A percentile compares a stretch with the other conserved stretches of the same genome.
These are phyloP conservation scores for Liquidambar formosana DNA, from an alignment of 164 flowering plant species.

Conservation along the genomic window DNA sequence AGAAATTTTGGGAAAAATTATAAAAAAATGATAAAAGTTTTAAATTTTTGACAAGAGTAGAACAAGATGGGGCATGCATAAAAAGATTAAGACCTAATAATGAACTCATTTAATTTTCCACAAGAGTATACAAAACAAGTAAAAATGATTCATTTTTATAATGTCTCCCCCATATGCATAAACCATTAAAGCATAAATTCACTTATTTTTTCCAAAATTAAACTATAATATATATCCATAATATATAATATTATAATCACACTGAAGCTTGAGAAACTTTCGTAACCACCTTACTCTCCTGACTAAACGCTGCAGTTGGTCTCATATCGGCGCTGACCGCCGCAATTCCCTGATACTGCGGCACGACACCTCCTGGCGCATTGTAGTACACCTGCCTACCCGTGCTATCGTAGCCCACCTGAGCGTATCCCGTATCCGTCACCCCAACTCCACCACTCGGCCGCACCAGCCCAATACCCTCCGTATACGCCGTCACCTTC, in stretches of 20 bases:
- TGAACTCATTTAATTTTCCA: too few relatives aligned
- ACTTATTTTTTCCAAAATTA: too few relatives aligned
- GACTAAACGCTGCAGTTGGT: constrained; percentile 18
- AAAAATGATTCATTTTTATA: too few relatives aligned
- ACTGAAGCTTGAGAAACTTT: constrained; percentile 38
- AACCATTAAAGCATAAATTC: too few relatives aligned
- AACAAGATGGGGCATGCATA: too few relatives aligned
- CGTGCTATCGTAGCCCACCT: constrained; percentile 58
- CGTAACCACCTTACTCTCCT: constrained; percentile 30
- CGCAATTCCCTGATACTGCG: constrained; percentile 30
- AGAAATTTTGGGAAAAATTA: too few relatives aligned
- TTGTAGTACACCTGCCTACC: constrained; percentile 73
- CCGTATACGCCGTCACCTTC: constrained; percentile 10
- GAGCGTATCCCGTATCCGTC: constrained; percentile 38
- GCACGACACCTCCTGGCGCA: constrained; percentile 33
- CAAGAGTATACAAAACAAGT: too few relatives aligned
- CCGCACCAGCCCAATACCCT: constrained; percentile 13
- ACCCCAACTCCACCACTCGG: constrained; percentile 11
- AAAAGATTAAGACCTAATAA: too few relatives aligned
- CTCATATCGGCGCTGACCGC: constrained; percentile 34
- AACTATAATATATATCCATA: neutral
- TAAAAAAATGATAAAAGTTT: too few relatives aligned
- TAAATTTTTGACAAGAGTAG: too few relatives aligned
- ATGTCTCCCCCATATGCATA: too few relatives aligned
- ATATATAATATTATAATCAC: constrained; percentile 11